These are phyloP conservation scores for Brachypodium distachyon DNA, from an alignment of 202 grass and related monocot genomes.

Conservation along the genomic window DNA sequence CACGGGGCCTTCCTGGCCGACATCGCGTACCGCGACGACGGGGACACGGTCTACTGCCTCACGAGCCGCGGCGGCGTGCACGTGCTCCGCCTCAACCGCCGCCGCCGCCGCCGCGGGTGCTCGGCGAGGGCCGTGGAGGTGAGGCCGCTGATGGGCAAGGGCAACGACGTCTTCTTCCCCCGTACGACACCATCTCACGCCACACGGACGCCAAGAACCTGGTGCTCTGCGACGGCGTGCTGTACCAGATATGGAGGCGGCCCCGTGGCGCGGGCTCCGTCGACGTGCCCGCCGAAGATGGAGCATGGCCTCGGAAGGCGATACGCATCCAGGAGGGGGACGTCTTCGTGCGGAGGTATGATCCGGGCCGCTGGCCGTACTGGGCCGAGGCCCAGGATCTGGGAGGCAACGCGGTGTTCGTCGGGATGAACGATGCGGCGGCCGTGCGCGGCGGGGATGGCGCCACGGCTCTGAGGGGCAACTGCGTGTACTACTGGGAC, in stretches of 20 bases:
- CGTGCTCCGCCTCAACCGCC: conserved; percentile 1
- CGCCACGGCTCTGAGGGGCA: neutral
- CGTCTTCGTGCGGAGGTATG: neutral
- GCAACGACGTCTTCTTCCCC: neutral
- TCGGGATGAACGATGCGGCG: neutral
- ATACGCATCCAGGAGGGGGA: neutral
- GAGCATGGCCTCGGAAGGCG: neutral
- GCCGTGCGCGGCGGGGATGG: neutral
- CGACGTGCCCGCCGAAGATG: neutral
- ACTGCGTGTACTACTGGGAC: neutral
- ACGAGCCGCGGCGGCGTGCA: neutral
- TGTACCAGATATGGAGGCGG: neutral
- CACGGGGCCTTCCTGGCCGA: neutral
- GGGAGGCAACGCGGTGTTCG: neutral
- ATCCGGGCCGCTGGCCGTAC: neutral
- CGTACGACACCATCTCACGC: neutral
- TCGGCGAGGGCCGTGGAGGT: neutral
- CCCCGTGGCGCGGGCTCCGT: neutral
- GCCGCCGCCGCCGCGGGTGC: neutral
- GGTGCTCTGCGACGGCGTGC: neutral
- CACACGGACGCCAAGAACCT: neutral
- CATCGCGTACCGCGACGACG: neutral
- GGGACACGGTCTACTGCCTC: neutral
- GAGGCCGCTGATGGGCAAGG: neutral
- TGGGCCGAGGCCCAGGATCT: neutral